Base-by-base conservation (phyloP, 2,329 filamentous ascomycete species). In the Aspergillus fischeri region DNA sequence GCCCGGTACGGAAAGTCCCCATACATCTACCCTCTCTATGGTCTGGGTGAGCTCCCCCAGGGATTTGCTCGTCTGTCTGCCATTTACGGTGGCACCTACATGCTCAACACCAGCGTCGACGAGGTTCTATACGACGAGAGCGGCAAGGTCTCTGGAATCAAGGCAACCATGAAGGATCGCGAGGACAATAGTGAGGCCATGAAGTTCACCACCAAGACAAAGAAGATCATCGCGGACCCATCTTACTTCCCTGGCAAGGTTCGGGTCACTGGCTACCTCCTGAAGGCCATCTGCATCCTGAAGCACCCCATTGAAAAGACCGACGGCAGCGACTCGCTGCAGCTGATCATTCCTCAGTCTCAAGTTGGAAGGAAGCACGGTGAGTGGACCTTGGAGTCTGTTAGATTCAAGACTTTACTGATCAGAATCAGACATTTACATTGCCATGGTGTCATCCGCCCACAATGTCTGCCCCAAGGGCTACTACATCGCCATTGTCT, bases 381-480 rank as follows among this genome's bases (percentile, higher is more conserved):
- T 94, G 79, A 71, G 86, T 71, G 27, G 24, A 35, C 7, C 29
- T 21, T 3, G 21, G 24, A 27, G 5, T 5, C 10, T 24, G 9
- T 3, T 5, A 29, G 6, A 38, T 28, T 28, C 21, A 20, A 29
- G 4, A n/a, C 20, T 50, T 47, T 58, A 32, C 68, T 73, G 25
- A 71, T 53, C 11, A 38, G 20, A 49, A 7, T 63, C 50, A 94
- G 91, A 97, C 72, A 92, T 99, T 71, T 99, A 99, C 83, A 88
- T 99, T 72, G 93, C 94, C 56, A 90, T 94, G 74, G 92, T 99
- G 58, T 97, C 92, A 1, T 91, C 91, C 42, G 91, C 92, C 41
- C 95, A 99, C 81, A 97, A 96, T 70, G 95, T 99, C 67, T 97
- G 93, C 81, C 94, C 95, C 69, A 96, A 96, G 84, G 93, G 93